Evolutionary conservation across 2,329 filamentous ascomycete species (phyloP), one percentile per base, ranked within the genome.

Genomic region (Talaromyces sp.): DNA sequence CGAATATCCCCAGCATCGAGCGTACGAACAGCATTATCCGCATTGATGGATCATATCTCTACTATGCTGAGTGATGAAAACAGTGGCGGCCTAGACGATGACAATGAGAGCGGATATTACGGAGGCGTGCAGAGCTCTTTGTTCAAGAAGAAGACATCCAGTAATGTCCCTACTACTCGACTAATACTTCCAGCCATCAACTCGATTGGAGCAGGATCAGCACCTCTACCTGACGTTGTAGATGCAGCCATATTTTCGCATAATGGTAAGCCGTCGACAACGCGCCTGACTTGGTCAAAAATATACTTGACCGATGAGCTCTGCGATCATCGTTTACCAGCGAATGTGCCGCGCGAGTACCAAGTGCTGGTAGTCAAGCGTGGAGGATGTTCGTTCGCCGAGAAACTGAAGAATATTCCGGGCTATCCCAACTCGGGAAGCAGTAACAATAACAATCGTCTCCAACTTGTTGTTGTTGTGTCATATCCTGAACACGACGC

Each of bases 401-500:
- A 89, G 33, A 99, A 99, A 76, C 80, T 98, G 0, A 83, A 85
- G 60, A 93, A 92, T 69, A 93, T 98, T n/a, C 93, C 94, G 0
- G 86, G 87, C 10, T 94, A 89, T 74, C 83, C 87, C 1, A 56
- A 56, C 19, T 88, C 90, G 0, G 81, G 83, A 0, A 75, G 82
- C 0, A 75, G 77, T 3, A 83, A 88, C 0, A 41, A 43, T 14
- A 47, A 47, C 31, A 59, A 33, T 19, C 43, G 43, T 13, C 81
- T 98, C 19, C 91, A 96, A 75, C 84, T 98, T 3, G 92, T 98
- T 33, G 81, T 98, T 50, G 80, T 97, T 0, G 86, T 97, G 4
- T 88, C 84, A 16, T 86, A 85, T 59, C 59, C 45, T 6, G 64
- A 66, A 33, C 52, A 66, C 10, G 64, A 66, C 62, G 85, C 87